Evolutionary conservation across 2,329 filamentous ascomycete genomes (phyloP).

Genomic region (Akanthomyces lecanii): DNA sequence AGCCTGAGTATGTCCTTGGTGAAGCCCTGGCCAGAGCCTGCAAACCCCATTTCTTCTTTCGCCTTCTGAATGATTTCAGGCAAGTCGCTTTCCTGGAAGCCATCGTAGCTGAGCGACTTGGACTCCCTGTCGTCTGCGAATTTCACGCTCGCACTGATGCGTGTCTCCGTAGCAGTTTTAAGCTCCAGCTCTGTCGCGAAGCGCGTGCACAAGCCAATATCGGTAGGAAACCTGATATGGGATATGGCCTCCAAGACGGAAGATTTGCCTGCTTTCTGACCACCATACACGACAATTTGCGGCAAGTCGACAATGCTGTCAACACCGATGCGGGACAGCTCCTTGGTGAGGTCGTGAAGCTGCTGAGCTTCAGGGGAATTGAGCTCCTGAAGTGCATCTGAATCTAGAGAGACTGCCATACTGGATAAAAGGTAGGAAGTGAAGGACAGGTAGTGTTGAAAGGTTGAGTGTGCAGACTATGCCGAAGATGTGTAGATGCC

Average conservation of each 20-base stretch:
- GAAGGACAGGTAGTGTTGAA: background rate
- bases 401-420: background rate
- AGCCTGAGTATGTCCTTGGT: conserved; percentile 39
- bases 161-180: conserved; percentile 31
- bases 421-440: background rate
- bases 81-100: conserved; percentile 35
- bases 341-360: background rate
- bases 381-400: background rate
- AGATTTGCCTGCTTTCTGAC: conserved; percentile 82
- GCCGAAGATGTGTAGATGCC: background rate
- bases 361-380: background rate
- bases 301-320: conserved; percentile 10
- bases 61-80: conserved; percentile 44
- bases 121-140: conserved; percentile 23
- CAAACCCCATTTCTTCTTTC: conserved; percentile 41
- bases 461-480: background rate
- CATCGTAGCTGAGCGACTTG: conserved; percentile 30
- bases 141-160: conserved; percentile 38
- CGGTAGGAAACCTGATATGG: conserved; percentile 44
- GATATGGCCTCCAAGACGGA: conserved; percentile 69
- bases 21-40: conserved; percentile 27
- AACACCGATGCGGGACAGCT: background rate
- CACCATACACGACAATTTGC: conserved; percentile 79
- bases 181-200: conserved; percentile 51
- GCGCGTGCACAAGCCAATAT: conserved; percentile 42